These are phyloP conservation scores for Candolleomyces aberdarensis DNA, from an alignment of 768 basidiomycete genomes.

Conservation along the genomic window DNA sequence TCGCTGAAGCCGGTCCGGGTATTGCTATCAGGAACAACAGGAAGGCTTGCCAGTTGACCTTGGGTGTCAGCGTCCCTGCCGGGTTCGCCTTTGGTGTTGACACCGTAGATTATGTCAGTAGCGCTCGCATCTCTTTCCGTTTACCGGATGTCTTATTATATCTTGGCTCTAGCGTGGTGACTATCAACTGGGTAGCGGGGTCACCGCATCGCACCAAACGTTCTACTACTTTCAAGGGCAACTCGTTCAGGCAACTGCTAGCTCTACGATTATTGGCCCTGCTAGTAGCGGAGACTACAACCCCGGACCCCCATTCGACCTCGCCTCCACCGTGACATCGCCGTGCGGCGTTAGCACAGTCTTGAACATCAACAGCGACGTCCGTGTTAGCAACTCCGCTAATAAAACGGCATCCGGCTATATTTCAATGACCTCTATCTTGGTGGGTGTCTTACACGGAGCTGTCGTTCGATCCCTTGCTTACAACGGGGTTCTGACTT, in stretches of 20 bases:
- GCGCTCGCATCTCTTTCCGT: background rate
- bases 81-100: conserved; percentile 21
- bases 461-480: background rate
- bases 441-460: background rate
- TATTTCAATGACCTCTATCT: background rate
- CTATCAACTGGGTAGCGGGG: conserved; percentile 17
- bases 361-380: background rate
- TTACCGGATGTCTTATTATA: background rate
- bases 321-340: background rate
- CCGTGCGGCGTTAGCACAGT: conserved; percentile 1
- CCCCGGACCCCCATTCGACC: conserved; percentile 1
- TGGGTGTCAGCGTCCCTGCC: conserved; percentile 20
- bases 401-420: background rate
- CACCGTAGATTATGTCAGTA: conserved; percentile 17
- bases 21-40: conserved; percentile 16
- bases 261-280: background rate
- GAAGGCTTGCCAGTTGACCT: conserved; percentile 21
- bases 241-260: background rate
- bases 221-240: background rate
- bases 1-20: conserved; percentile 14
- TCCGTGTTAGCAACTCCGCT: background rate
- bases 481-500: background rate
- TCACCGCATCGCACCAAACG: background rate
- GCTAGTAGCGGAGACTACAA: background rate
- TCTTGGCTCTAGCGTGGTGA: conserved; percentile 9